Conservation (phyloP, 2,329 filamentous ascomycete species). For the Hypomyces perniciosus region DNA sequence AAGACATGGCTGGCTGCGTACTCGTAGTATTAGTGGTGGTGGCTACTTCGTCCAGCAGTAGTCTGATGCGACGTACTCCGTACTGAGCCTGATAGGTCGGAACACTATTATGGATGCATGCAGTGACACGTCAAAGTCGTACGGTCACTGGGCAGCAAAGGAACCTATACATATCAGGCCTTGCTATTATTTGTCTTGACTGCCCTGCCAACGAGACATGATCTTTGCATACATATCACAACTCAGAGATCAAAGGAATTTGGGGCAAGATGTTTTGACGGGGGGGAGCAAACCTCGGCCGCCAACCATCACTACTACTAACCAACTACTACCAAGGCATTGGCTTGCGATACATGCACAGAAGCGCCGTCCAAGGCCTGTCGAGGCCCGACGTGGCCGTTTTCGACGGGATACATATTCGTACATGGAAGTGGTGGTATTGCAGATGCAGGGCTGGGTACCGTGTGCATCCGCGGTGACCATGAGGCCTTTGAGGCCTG, state of each 20-base stretch:
- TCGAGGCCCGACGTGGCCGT: background rate
- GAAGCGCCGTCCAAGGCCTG: too few species aligned
- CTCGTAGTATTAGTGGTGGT: too few species aligned
- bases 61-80: background rate
- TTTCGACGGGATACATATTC: background rate
- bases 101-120: slow-evolving; percentile 8
- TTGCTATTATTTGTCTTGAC: background rate
- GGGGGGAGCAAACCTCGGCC: too few species aligned
- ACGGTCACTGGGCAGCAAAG: background rate
- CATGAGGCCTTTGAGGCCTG: too few species aligned
- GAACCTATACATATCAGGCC: background rate
- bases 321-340: background rate
- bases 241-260: too few species aligned
- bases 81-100: background rate
- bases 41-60: background rate
- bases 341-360: background rate
- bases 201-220: too few species aligned
- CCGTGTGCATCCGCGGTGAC: background rate
- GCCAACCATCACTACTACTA: too few species aligned
- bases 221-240: too few species aligned
- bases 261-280: too few species aligned
- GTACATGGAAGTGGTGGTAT: background rate
- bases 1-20: background rate
- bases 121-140: slow-evolving; percentile 9
- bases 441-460: background rate